Base-by-base conservation (phyloP, 2,329 filamentous ascomycete genomes). In the Stemphylium beticola region DNA sequence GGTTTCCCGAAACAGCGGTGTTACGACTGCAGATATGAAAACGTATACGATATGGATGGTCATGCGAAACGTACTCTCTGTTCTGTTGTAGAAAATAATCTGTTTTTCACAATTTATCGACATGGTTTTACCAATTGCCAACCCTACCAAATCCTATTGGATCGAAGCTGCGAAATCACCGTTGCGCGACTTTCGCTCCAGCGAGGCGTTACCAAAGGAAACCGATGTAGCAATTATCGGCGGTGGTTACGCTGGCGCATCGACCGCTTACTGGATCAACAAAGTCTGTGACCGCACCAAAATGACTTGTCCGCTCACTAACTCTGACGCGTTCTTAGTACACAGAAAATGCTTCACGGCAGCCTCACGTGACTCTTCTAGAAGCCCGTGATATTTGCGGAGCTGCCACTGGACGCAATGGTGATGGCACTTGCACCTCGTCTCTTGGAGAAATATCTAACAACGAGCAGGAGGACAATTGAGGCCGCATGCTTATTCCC, bases 211-310 rank as follows among this genome's bases (percentile, higher is more conserved):
- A 9, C 55, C 43, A 31, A 39, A 42, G 15, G 38, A 52, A 14
- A 59, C 57, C n/a, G 57, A 59, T 48, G 46, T 59, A n/a, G 57
- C 50, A 29, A 54, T 59, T 29, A 59, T 59, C 43, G 57, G 57
- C 33, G 48, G 49, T 44, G 57, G 53, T 12, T 59, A 57, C 10
- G 53, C 57, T n/a, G 57, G 53, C 20, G 57, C 50, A 12, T 44
- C 57, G 15, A 57, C 53, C 4, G 57, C 57, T 12, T 59, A 59
- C 33, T 59, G 57, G 57, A 53, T 59, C 33, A 50, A 59, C 38
- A 59, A 53, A 43, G 57, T 59, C 41, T 37, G 57, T 49, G 22
- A 22, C 29, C 17, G 17, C 33, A 34, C 20, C 20, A 42, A n/a
- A 20, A 31, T 29, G 15, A 36, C 14, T 38, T n/a, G 29, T 32